Conservation (phyloP, 2,329 filamentous ascomycete species). For the Endothia cerciana region DNA sequence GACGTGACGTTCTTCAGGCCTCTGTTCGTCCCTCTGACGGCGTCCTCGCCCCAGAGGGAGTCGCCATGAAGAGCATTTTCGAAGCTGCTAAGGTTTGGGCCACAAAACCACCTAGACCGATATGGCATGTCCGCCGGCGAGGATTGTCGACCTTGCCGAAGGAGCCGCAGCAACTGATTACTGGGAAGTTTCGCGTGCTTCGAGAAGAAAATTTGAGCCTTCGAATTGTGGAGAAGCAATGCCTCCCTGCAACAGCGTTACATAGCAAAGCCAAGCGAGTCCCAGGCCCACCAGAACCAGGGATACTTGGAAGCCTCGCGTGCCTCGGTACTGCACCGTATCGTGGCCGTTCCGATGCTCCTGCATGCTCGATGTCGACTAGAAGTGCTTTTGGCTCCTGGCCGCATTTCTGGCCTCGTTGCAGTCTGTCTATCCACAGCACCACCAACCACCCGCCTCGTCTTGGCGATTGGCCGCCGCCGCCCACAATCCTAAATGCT, state of each 20-base stretch:
- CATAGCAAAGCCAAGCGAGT: conserved; percentile 7
- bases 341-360: conserved; percentile 8
- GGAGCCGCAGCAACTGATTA: conserved; percentile 5
- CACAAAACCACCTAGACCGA: neutral
- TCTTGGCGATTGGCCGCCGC: neutral
- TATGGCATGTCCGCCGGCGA: neutral
- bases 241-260: conserved; percentile 10
- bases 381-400: neutral
- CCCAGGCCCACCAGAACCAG: conserved; percentile 18
- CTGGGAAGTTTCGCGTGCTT: conserved; percentile 28
- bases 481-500: neutral
- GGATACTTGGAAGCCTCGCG: conserved; percentile 7
- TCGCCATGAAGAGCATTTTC: neutral
- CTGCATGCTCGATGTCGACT: neutral
- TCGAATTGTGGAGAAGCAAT: conserved; percentile 20
- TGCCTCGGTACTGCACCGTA: conserved; percentile 21
- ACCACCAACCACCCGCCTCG: neutral
- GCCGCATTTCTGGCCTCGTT: conserved; percentile 12
- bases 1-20: neutral
- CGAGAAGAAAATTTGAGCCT: conserved; percentile 27
- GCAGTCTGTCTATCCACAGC: neutral
- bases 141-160: conserved; percentile 4
- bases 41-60: neutral
- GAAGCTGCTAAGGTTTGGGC: neutral
- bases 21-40: neutral